A percentile compares a stretch with the other conserved stretches of the same genome.
Conservation (phyloP, 2,329 filamentous ascomycete species). For the Monilinia fructicola region DNA sequence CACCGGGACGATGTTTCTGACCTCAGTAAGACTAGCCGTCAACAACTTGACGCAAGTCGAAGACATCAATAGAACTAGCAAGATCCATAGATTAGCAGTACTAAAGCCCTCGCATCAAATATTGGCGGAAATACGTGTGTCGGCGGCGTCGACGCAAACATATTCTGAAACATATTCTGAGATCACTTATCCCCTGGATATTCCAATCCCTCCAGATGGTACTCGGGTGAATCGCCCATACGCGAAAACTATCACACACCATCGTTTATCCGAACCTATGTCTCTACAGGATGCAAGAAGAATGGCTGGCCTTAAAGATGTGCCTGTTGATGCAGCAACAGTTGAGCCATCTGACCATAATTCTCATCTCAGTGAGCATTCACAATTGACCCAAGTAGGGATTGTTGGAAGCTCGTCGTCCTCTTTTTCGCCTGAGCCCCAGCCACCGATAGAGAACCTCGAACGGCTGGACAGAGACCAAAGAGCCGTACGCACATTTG, state of each 20-base stretch:
- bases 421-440: neutral
- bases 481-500: slow-evolving; percentile 65
- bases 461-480: slow-evolving; percentile 27
- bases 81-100: slow-evolving; percentile 72
- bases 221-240: slow-evolving; percentile 8
- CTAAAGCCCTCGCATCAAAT: slow-evolving; percentile 51
- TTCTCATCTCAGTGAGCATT: neutral
- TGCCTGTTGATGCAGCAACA: neutral
- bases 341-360: neutral
- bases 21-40: slow-evolving; percentile 67
- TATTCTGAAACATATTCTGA: slow-evolving; percentile 46
- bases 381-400: neutral
- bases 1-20: slow-evolving; percentile 71
- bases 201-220: neutral
- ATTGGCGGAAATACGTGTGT: slow-evolving; percentile 33
- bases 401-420: neutral
- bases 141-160: slow-evolving; percentile 42
- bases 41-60: slow-evolving; percentile 85
- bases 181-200: slow-evolving; percentile 58
- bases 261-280: slow-evolving; percentile 18
- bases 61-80: slow-evolving; percentile 59
- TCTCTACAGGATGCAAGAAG: slow-evolving; percentile 10
- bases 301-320: slow-evolving; percentile 4
- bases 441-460: neutral
- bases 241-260: slow-evolving; percentile 21